Evolutionary conservation across 2,329 filamentous ascomycete species (phyloP).

Genomic region (Pseudogymnoascus sp.): DNA sequence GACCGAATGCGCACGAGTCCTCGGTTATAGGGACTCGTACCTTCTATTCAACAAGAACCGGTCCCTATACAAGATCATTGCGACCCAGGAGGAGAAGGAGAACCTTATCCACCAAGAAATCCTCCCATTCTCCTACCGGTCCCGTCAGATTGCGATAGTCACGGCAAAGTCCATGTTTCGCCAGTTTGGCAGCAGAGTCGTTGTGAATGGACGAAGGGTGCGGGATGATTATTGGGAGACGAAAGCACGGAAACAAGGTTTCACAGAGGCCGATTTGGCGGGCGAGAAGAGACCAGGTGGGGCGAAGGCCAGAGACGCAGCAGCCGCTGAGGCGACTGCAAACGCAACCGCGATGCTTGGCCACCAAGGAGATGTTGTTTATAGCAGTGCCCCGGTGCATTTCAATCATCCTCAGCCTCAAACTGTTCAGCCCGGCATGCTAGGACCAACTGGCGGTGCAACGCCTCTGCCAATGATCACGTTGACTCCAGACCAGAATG

Average conservation of each 20-base stretch:
- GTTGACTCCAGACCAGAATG: conserved; percentile 66
- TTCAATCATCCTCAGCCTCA: conserved; percentile 57
- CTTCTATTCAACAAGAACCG: conserved; percentile 97
- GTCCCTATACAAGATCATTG: conserved; percentile 95
- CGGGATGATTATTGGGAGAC: conserved; percentile 98
- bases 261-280: conserved; percentile 91
- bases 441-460: conserved; percentile 54
- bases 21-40: conserved; percentile 96
- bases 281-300: conserved; percentile 94
- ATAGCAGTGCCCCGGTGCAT: conserved; percentile 62
- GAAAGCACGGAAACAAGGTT: conserved; percentile 93
- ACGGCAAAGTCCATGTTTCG: conserved; percentile 98
- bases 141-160: conserved; percentile 96
- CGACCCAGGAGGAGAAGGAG: conserved; percentile 91
- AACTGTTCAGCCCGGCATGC: conserved; percentile 64
- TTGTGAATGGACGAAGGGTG: conserved; percentile 80
- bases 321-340: conserved; percentile 53
- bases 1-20: conserved; percentile 88
- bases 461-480: conserved; percentile 79
- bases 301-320: conserved; percentile 76
- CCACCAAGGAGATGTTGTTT: conserved; percentile 73
- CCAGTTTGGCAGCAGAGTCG: conserved; percentile 91
- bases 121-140: conserved; percentile 92
- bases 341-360: conserved; percentile 52
- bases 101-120: conserved; percentile 93